Base-by-base conservation (phyloP, 495 filamentous ascomycete species). In the Podospora anserina region DNA sequence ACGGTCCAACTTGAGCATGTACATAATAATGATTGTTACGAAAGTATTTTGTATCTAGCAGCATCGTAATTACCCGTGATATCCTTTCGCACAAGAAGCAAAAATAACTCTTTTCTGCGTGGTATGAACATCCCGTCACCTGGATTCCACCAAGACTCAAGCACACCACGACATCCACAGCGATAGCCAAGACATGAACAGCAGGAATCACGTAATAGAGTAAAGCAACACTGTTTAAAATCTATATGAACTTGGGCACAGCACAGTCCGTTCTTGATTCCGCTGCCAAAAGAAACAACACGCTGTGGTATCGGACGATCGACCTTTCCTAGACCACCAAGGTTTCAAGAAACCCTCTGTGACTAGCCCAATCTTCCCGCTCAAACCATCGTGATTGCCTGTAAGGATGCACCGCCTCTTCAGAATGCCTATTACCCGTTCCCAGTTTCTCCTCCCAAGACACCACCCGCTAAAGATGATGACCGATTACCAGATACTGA, bases 301-400 rank as follows among this genome's bases (percentile, higher is more conserved):
- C 68, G 57, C 63, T 69, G 72, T 62, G 67, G 70, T 68, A 71
- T 72, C 72, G 71, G 69, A 69, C 62, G 69, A 73, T 69, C 71
- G 55, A 26, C 55, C 23, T 78, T 79, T 79, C 77, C 77, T 76
- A 74, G 72, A 74, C 73, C 69, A 66, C 71, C 71, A 69, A 70
- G 73, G 71, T 65, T 65, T 72, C 65, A 70, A 75, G 70, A 65
- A 69, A 26, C n/a, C 69, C 59, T 68, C 68, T 67, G 27, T 30
- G 73, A 68, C 75, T 72, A 75, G 77, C 71, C 77, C 74, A 79
- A 78, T 64, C 68, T 65, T 60, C 44, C 68, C 23, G 23, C 23
- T 66, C 67, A 60, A 63, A 69, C 68, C 68, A 65, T 34, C 62
- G 49, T 65, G 56, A 64, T 63, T 56, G 27, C 68, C 68, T 66